Evolutionary conservation across 2,329 filamentous ascomycete genomes (phyloP), one percentile per base, ranked within the genome.

Genomic region (Malbranchea cinnamomea): DNA sequence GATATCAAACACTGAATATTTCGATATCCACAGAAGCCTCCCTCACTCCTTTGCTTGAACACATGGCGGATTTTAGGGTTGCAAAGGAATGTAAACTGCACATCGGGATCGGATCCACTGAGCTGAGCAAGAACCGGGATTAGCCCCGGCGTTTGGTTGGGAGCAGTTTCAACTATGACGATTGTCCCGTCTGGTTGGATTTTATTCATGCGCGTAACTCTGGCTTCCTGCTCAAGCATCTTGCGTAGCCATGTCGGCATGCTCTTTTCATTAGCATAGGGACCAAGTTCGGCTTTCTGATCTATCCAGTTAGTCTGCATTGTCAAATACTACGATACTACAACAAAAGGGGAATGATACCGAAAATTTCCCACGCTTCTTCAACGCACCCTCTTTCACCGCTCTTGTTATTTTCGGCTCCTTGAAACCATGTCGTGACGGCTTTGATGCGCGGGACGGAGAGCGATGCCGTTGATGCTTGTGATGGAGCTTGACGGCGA

Each of bases 1-100:
- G 84, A 87, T 9, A 78, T 60, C 41, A 94, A 55, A 74, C 91
- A 91, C 50, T 95, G 89, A 18, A 93, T 91, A 47, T 92, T 95
- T 23, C 87, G 71, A 50, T 94, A 95, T 3, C 87, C 87, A 49
- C 87, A 95, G 50, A 95, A 95, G 4, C 83, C 80, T 13, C 84
- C 84, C 57, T 93, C 85, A 36, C 62, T 66, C n/a, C 66, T 68
- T 30, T 91, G 63, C 46, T 92, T 92, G 30, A 79, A 81, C 15
- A 95, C 67, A 46, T 94, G 85, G 28, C 74, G 65, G 0, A 83
- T 78, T 27, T 65, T 63, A 1, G 77, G 68, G 44, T 84, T 74
- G 50, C 85, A 94, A 19, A 93, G 61, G 44, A 84, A 93, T 4
- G 81, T 80, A 39, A 71, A 71, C 31, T 69, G 61, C 1, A 82